These are phyloP conservation scores for Aureobasidium sp. DNA, from an alignment of 2,329 filamentous ascomycete species.

Conservation along the genomic window DNA sequence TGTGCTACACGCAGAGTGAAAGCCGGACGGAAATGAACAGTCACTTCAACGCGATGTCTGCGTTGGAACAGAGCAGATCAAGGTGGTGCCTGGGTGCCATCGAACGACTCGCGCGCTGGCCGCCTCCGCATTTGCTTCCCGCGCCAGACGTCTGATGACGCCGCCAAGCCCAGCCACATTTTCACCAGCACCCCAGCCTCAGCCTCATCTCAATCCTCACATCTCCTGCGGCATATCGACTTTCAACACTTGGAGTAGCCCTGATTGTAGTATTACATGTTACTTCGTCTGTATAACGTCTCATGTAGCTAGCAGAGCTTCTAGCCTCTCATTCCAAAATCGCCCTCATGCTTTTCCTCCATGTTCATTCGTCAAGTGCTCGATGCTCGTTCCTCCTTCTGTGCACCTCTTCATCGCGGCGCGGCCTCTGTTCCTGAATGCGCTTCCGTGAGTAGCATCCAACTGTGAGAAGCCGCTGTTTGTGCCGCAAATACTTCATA, in stretches of 20 bases:
- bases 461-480: neutral
- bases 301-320: conserved; percentile 5
- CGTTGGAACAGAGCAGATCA: neutral
- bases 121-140: conserved; percentile 6
- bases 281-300: conserved; percentile 7
- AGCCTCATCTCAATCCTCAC: neutral
- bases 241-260: neutral
- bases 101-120: neutral
- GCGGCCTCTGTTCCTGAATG: neutral
- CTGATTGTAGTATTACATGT: conserved; percentile 7
- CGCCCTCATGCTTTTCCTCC: conserved; percentile 1
- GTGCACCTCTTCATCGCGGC: neutral
- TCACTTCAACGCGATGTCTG: neutral
- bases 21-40: neutral
- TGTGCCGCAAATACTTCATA: neutral
- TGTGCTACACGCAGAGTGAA: neutral
- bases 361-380: conserved; percentile 1
- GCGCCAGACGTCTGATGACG: neutral
- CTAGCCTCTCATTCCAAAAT: conserved; percentile 4
- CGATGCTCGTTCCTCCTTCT: neutral
- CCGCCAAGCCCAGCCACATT: conserved; percentile 7
- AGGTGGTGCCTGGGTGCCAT: neutral
- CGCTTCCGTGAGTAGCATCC: neutral
- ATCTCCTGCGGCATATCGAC: neutral
- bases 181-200: no score